Percentiles rank a stretch among this genome's conserved stretches.
Evolutionary conservation across 305 asterid species (phyloP).

Genomic region (Fraxinus xanthoxyloides): DNA sequence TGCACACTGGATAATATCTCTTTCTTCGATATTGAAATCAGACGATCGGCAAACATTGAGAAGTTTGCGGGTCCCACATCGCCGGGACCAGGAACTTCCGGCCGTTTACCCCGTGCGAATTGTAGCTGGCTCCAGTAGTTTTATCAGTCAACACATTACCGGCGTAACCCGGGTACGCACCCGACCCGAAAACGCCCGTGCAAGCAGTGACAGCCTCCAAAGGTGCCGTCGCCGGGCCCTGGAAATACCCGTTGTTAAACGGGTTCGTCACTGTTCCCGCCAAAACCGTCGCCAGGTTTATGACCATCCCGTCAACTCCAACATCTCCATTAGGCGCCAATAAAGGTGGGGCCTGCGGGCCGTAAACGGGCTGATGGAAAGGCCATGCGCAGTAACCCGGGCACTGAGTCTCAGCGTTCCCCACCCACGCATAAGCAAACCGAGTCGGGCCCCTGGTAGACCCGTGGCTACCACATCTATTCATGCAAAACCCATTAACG

Average conservation of each 20-base stretch:
- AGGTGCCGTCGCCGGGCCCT: constrained; percentile 83
- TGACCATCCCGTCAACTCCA: constrained; percentile 83
- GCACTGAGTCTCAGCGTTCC: constrained; percentile 76
- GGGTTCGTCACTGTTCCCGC: constrained; percentile 94
- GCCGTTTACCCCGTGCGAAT: constrained; percentile 69
- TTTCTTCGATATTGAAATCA: constrained; percentile 20
- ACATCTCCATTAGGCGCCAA: constrained; percentile 82
- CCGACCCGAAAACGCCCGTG: constrained; percentile 80
- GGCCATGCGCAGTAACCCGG: constrained; percentile 97
- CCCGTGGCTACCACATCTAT: constrained; percentile 78
- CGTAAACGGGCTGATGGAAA: constrained; percentile 80
- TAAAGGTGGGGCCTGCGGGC: constrained; percentile 74
- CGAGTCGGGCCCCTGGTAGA: constrained; percentile 55
- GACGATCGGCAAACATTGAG: constrained; percentile 63
- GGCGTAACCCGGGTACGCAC: constrained; percentile 79
- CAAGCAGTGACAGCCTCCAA: constrained; percentile 89
- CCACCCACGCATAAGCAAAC: constrained; percentile 84
- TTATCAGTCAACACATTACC: constrained; percentile 61
- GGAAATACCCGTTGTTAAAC: constrained; percentile 73
- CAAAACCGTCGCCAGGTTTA: constrained; percentile 70
- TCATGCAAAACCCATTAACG: constrained; percentile 68
- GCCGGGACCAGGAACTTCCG: constrained; percentile 76
- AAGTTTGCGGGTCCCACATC: constrained; percentile 88
- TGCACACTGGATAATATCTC: constrained; percentile 24
- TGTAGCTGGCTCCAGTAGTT: constrained; percentile 70